A percentile compares a stretch with the other conserved stretches of the same genome.
These are phyloP conservation scores for Kalanchoe fedtschenkoi DNA, from an alignment of 164 flowering plant genomes.

Conservation along the genomic window DNA sequence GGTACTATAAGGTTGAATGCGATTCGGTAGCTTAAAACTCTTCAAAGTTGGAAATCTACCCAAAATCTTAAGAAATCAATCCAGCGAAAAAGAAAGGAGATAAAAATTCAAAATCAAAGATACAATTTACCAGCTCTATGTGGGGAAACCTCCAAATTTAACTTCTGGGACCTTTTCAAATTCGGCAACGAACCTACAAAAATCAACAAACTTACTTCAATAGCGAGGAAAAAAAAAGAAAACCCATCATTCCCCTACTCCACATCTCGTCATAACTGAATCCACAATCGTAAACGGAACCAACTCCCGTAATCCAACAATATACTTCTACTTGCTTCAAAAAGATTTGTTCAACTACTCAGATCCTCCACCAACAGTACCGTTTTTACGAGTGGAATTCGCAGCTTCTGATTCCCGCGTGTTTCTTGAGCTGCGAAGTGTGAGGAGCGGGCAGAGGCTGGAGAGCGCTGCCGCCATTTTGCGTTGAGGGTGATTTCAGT, in stretches of 20 bases:
- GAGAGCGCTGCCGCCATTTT: constrained; percentile 10
- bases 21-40: no score
- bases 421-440: constrained; percentile 1
- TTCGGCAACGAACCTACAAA: not conserved
- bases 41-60: no score
- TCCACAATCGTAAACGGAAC: not conserved
- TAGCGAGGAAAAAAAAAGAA: not conserved
- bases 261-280: not conserved
- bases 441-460: not conserved
- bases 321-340: not conserved
- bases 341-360: not conserved
- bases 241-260: not conserved
- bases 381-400: constrained; percentile 7
- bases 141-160: constrained; percentile 74
- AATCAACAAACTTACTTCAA: not conserved
- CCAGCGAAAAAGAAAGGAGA: not conserved
- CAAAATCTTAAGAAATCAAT: no score
- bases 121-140: constrained; percentile 67
- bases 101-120: not conserved
- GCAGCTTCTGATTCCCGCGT: constrained; percentile 1
- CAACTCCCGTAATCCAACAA: not conserved
- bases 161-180: constrained; percentile 18
- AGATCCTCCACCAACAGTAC: not conserved
- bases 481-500: not conserved
- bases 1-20: no score